Conservation (phyloP, 306 rosid species). For the Geum urbanum region DNA sequence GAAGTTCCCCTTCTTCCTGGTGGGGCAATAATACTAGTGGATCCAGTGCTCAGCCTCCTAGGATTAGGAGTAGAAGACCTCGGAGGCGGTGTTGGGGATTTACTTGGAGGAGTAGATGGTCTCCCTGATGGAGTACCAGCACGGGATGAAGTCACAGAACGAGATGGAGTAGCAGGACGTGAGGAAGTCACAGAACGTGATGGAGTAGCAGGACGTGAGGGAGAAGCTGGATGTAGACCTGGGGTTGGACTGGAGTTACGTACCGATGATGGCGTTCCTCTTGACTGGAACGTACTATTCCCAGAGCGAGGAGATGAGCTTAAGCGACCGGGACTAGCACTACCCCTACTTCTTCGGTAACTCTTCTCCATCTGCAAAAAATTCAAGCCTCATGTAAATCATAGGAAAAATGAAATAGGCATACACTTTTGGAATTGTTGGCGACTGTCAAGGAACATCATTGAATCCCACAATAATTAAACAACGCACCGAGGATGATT, state of each 20-base stretch:
- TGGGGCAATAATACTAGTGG: constrained; percentile 39
- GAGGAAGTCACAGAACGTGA: constrained; percentile 46
- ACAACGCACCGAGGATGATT: constrained; percentile 70
- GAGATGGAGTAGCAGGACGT: constrained; percentile 54
- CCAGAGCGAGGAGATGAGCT: constrained; percentile 80
- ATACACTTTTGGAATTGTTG: constrained; percentile 11
- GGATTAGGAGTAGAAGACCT: constrained; percentile 67
- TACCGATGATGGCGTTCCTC: constrained; percentile 60
- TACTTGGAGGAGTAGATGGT: constrained; percentile 77
- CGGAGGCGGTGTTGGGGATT: constrained; percentile 49
- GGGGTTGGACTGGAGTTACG: constrained; percentile 73
- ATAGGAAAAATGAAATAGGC: constrained; percentile 17
- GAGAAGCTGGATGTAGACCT: constrained; percentile 44
- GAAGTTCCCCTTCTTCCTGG: constrained; percentile 65
- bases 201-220: constrained; percentile 62
- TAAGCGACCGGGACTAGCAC: constrained; percentile 79
- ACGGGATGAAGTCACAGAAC: constrained; percentile 50
- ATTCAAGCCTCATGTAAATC: constrained; percentile 9
- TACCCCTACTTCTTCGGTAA: constrained; percentile 75
- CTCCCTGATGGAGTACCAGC: constrained; percentile 55
- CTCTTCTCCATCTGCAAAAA: constrained; percentile 75
- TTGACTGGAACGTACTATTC: constrained; percentile 49
- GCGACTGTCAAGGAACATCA: constrained; percentile 19
- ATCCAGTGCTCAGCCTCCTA: constrained; percentile 62
- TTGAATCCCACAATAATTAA: constrained; percentile 15